A percentile compares a stretch with the other conserved stretches of the same genome.
Evolutionary conservation across 352 stramenopile species (phyloP).

Genomic region (Globisporangium camurandrum): DNA sequence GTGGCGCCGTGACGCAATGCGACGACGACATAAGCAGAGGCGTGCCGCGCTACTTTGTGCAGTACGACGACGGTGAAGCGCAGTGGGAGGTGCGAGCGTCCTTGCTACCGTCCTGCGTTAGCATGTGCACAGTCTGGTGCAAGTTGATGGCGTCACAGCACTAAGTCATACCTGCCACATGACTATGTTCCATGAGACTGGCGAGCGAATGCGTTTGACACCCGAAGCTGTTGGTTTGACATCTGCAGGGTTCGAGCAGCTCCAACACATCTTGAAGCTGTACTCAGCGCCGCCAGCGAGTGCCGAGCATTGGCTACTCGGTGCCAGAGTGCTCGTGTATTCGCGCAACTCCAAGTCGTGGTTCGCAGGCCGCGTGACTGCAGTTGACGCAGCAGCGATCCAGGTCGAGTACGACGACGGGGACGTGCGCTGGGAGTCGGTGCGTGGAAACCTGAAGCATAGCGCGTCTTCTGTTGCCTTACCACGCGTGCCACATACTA

Average conservation of each 20-base stretch:
- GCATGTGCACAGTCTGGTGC: not conserved
- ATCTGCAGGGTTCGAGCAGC: slow-evolving; percentile 18
- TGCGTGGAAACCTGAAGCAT: slow-evolving; percentile 9
- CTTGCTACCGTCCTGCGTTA: not conserved
- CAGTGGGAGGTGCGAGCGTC: slow-evolving; percentile 28
- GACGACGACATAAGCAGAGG: slow-evolving; percentile 3
- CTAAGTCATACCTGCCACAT: too few relatives aligned
- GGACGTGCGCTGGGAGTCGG: slow-evolving; percentile 36
- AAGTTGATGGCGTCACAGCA: too few relatives aligned
- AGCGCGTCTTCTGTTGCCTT: not conserved
- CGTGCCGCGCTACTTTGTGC: slow-evolving; percentile 17
- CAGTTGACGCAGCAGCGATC: slow-evolving; percentile 11
- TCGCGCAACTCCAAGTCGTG: slow-evolving; percentile 31
- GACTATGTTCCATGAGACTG: too few relatives aligned
- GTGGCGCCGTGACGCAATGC: slow-evolving; percentile 13
- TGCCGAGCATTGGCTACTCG: slow-evolving; percentile 1
- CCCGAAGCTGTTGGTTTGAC: slow-evolving; percentile 7
- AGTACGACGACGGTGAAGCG: slow-evolving; percentile 44
- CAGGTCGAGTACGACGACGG: slow-evolving; percentile 43
- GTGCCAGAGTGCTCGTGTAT: slow-evolving; percentile 23
- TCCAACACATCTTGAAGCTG: slow-evolving; percentile 20
- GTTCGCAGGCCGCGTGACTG: slow-evolving; percentile 28
- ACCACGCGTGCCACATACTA: too few relatives aligned
- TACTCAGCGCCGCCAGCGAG: not conserved
- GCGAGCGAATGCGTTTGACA: slow-evolving; percentile 5